These are phyloP conservation scores for Coemansia erecta DNA, from an alignment of 192 early-diverging fungal species.

Conservation along the genomic window DNA sequence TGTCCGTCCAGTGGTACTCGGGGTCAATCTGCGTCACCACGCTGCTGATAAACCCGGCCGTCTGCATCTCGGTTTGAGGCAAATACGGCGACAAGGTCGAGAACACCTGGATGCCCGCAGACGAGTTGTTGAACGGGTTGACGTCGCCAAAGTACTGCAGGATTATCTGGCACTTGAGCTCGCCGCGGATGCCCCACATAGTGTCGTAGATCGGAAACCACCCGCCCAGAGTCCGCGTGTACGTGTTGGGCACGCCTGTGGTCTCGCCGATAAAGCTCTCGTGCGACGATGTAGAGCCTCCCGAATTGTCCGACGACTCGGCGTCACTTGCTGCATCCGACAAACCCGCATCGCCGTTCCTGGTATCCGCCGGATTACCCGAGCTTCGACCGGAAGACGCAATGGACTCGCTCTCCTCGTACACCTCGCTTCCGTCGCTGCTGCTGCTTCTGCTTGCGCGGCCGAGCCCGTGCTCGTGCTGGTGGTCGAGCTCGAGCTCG, in stretches of 20 bases:
- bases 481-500: constrained; percentile 49
- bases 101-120: constrained; percentile 66
- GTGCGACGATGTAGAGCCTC: neutral
- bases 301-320: neutral
- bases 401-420: neutral
- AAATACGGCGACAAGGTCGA: constrained; percentile 52
- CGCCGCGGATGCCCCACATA: constrained; percentile 69
- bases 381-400: no score
- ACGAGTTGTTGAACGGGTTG: constrained; percentile 79
- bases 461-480: neutral
- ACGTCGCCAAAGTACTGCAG: constrained; percentile 79
- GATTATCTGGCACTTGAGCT: constrained; percentile 67
- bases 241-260: constrained; percentile 16
- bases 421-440: neutral
- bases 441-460: neutral
- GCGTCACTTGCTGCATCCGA: neutral
- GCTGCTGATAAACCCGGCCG: constrained; percentile 73
- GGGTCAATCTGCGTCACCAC: constrained; percentile 71
- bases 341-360: neutral
- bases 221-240: constrained; percentile 45
- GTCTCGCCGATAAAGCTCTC: constrained; percentile 22
- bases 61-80: constrained; percentile 44
- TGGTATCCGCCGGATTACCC: neutral
- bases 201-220: constrained; percentile 85
- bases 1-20: constrained; percentile 81